Conservation (phyloP, 2,329 filamentous ascomycete genomes). For the Fusarium nisikadoi region DNA sequence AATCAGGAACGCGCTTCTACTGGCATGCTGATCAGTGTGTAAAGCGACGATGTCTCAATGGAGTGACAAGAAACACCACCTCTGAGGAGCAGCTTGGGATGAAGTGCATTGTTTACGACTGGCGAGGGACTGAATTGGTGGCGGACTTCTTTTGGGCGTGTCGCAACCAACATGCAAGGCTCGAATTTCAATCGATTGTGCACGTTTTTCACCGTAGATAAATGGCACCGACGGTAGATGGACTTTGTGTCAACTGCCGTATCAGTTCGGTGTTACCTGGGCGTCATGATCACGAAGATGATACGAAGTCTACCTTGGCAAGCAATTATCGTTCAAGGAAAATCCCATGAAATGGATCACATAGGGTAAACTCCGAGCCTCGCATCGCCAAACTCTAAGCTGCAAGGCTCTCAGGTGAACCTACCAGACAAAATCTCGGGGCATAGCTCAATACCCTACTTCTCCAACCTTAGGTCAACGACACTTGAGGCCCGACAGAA, state of each 20-base stretch:
- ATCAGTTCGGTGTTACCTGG: background rate
- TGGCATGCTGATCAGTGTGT: background rate
- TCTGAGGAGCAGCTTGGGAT: rapidly evolving
- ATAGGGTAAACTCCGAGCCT: background rate
- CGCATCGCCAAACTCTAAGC: constrained; percentile 5
- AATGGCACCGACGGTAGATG: background rate
- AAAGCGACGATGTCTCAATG: background rate
- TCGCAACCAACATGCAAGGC: background rate
- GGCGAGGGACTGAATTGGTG: background rate
- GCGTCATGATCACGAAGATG: background rate
- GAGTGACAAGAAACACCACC: too few species aligned
- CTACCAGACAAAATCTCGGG: background rate
- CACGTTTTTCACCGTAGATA: background rate
- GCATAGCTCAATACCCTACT: constrained; percentile 18
- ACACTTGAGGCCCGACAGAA: constrained; percentile 6
- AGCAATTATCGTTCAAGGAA: background rate
- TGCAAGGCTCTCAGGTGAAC: background rate
- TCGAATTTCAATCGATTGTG: background rate
- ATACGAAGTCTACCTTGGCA: background rate
- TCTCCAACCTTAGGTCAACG: background rate
- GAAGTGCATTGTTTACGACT: background rate
- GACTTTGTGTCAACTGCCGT: too few species aligned
- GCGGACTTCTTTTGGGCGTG: background rate
- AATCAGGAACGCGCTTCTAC: constrained; percentile 7
- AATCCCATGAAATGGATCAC: background rate